phyloP scores from a whole-genome alignment of 441 rosid genomes.

The Metrosideros polymorpha region DNA sequence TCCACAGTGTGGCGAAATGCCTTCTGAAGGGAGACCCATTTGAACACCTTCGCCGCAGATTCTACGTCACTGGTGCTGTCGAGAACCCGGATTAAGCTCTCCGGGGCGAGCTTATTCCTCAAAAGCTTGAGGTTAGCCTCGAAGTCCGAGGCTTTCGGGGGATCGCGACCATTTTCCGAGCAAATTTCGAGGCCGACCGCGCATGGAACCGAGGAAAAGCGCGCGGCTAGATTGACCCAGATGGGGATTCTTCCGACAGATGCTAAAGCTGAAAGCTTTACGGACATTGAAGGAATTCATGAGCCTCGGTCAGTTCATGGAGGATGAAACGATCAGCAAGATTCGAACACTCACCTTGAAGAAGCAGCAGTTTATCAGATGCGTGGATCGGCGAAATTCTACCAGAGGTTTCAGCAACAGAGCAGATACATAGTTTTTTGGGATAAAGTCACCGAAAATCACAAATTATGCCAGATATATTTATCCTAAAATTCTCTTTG shows the following conservation, averaged over 20 bases:
- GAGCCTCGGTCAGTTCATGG: background rate
- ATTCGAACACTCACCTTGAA: background rate
- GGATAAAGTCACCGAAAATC: too few relatives aligned
- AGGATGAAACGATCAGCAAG: background rate
- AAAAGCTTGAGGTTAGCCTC: slow-evolving; percentile 27
- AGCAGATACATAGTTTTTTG: too few relatives aligned
- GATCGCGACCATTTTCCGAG: slow-evolving; percentile 9
- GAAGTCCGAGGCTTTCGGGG: slow-evolving; percentile 5
- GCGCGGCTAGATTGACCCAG: slow-evolving; percentile 13
- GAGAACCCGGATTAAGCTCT: slow-evolving; percentile 26
- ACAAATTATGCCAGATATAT: too few relatives aligned
- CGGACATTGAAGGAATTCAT: slow-evolving; percentile 17
- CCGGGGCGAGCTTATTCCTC: slow-evolving; percentile 24
- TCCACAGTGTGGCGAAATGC: slow-evolving; percentile 32
- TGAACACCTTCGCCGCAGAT: slow-evolving; percentile 39
- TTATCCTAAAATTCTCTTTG: too few relatives aligned
- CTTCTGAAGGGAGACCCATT: slow-evolving; percentile 38
- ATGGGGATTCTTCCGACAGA: slow-evolving; percentile 17
- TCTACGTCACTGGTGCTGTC: slow-evolving; percentile 19
- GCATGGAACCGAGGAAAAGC: slow-evolving; percentile 27
- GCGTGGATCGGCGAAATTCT: background rate
- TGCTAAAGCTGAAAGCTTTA: slow-evolving; percentile 21
- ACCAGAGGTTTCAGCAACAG: too few relatives aligned
- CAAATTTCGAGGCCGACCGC: slow-evolving; percentile 6
- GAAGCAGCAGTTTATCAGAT: background rate